Evolutionary conservation across 2,329 filamentous ascomycete species (phyloP).

Genomic region (Xylaria polymorpha): DNA sequence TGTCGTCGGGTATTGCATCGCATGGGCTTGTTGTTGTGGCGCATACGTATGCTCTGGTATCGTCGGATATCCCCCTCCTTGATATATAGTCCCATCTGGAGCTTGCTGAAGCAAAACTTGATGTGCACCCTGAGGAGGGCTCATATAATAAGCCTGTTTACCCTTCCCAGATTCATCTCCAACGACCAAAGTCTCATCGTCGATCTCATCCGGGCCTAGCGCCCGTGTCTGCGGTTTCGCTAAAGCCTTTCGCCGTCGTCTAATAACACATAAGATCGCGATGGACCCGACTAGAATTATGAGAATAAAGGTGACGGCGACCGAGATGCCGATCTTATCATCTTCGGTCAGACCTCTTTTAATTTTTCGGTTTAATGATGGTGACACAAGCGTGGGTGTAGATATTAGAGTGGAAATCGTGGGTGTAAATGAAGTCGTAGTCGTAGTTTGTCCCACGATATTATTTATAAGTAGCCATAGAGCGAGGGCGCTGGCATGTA

Average conservation of each 20-base stretch:
- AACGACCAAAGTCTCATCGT: conserved; percentile 10
- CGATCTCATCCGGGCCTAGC: conserved; percentile 5
- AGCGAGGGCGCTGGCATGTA: conserved; percentile 24
- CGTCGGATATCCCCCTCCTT: conserved; percentile 23
- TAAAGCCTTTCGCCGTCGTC: conserved; percentile 24
- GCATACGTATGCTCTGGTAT: conserved; percentile 27
- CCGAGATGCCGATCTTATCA: conserved; percentile 31
- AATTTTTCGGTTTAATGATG: neutral
- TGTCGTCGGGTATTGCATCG: neutral
- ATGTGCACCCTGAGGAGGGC: neutral
- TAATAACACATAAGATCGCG: conserved; percentile 31
- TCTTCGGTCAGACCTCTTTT: conserved; percentile 21
- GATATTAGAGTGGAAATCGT: conserved; percentile 11
- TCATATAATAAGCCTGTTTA: conserved; percentile 29
- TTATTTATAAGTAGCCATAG: conserved; percentile 28
- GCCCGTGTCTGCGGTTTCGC: conserved; percentile 23
- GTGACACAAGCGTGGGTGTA: conserved; percentile 25
- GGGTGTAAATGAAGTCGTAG: neutral
- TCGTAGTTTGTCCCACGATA: conserved; percentile 18
- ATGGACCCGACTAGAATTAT: conserved; percentile 29
- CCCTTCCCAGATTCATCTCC: conserved; percentile 7
- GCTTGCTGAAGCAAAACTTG: conserved; percentile 4
- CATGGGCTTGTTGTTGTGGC: conserved; percentile 22
- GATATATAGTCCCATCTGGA: conserved; percentile 11
- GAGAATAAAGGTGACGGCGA: conserved; percentile 32